phyloP scores from a whole-genome alignment of 1,284 basidiomycete species.

The Meira miltonrushii region DNA sequence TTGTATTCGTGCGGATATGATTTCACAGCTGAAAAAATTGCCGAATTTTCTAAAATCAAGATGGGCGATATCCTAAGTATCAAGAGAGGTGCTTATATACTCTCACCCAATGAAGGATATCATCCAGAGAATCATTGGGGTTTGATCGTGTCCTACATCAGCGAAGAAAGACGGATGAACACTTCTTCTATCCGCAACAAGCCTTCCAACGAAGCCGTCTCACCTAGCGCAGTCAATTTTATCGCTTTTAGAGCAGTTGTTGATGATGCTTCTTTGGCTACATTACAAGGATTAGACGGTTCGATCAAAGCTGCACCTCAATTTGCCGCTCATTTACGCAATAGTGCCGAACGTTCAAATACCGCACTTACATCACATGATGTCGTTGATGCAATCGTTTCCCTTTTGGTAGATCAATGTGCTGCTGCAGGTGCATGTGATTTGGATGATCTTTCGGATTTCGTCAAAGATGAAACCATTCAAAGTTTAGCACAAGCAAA shows the following conservation, averaged over 20 bases:
- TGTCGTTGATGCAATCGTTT: slow-evolving; percentile 82
- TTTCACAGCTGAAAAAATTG: slow-evolving; percentile 60
- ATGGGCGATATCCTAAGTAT: slow-evolving; percentile 76
- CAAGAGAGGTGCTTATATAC: slow-evolving; percentile 62
- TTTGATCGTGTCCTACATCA: slow-evolving; percentile 32
- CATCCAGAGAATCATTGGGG: slow-evolving; percentile 46
- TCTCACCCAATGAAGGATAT: slow-evolving; percentile 34
- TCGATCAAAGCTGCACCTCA: neutral
- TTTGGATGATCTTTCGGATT: slow-evolving; percentile 16
- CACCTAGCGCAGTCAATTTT: slow-evolving; percentile 18
- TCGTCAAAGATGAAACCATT: slow-evolving; percentile 33
- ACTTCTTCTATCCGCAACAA: slow-evolving; percentile 33
- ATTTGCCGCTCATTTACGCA: neutral
- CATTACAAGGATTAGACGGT: neutral
- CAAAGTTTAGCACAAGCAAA: slow-evolving; percentile 45
- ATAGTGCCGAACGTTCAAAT: neutral
- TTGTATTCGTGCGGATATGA: slow-evolving; percentile 65
- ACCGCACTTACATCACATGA: slow-evolving; percentile 55
- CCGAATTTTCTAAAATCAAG: slow-evolving; percentile 63
- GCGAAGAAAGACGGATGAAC: slow-evolving; percentile 24
- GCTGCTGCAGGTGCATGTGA: slow-evolving; percentile 32
- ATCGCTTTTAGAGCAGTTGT: slow-evolving; percentile 40
- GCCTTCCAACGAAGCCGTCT: slow-evolving; percentile 14
- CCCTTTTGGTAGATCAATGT: slow-evolving; percentile 68
- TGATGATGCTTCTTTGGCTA: slow-evolving; percentile 23